Conservation (phyloP, 1,284 basidiomycete species). For the Pascua guehoae region DNA sequence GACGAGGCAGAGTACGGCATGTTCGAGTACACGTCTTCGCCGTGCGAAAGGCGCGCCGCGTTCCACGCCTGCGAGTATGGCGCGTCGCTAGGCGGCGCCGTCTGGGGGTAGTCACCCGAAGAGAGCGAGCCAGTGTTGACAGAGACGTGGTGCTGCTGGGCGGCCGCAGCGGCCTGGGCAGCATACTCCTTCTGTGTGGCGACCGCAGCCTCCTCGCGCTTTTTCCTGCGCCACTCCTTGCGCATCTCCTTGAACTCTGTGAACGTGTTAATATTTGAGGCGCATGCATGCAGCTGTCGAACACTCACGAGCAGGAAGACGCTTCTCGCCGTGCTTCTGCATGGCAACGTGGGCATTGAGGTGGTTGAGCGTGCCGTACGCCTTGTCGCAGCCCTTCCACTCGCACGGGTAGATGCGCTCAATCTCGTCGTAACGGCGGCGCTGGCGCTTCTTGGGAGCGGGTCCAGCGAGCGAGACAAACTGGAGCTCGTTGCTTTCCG, state of each 20-base stretch:
- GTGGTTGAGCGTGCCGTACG: constrained; percentile 56
- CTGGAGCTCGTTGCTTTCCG: constrained; percentile 12
- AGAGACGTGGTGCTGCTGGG: neutral
- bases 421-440: constrained; percentile 55
- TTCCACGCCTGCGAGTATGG: too few relatives aligned
- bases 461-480: constrained; percentile 32
- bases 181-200: constrained; percentile 20
- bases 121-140: too few relatives aligned
- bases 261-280: constrained; percentile 7
- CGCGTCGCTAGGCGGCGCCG: too few relatives aligned
- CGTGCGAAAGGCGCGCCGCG: too few relatives aligned
- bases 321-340: constrained; percentile 58
- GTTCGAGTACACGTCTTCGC: too few relatives aligned
- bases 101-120: too few relatives aligned
- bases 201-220: constrained; percentile 60
- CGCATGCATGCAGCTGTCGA: neutral
- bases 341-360: constrained; percentile 58
- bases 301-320: constrained; percentile 52
- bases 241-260: constrained; percentile 96
- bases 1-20: too few relatives aligned
- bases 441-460: constrained; percentile 44
- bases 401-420: constrained; percentile 56
- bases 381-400: constrained; percentile 56
- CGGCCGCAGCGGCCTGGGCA: constrained; percentile 8
- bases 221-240: constrained; percentile 89